Evolutionary conservation across 768 basidiomycete species (phyloP), one percentile per base, ranked within the genome.

Genomic region (Mycena rebaudengoi): DNA sequence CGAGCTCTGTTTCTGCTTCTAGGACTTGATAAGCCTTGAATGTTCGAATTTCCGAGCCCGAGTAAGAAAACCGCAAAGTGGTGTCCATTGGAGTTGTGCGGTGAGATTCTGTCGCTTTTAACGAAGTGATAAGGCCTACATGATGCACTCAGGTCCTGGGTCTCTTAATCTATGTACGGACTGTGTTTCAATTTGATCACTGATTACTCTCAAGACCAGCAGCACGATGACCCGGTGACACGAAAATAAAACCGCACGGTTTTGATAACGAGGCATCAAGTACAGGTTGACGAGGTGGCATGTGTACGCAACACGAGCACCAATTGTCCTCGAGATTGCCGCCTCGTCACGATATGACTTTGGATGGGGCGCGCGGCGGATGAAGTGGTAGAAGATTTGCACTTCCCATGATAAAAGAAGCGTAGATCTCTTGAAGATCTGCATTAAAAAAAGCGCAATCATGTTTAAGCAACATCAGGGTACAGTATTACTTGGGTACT

Each of bases 1-100:
- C 80, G 37, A 79, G 56, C 26, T 75, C 69, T 1, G 69, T 46
- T 3, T 72, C 66, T 21, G 65, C 73, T n/a, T 73, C 73, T 12
- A 73, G 60, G 20, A 77, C 69, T 56, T 79, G 76, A 55, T 75
- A 70, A 30, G 83, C 76, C 6, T 76, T 76, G 68, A 85, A 81
- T 4, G 83, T 80, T 33, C 86, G 84, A 62, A 77, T 70, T 10
- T 70, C 71, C 7, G 65, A 44, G 21, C 74, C 66, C 23, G 77
- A 67, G 60, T 73, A 78, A 11, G 72, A 68, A 64, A 85, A 80
- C 7, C 73, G 77, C 44, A 86, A 74, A 45, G 77, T 62, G 62
- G 81, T 65, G 65, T 82, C 79, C 61, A 72, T 70, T n/a, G 70
- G 63, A 40, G 75, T 35, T 76, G 81, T 76, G 44, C 62, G 40